Evolutionary conservation across 2,329 filamentous ascomycete species (phyloP), one percentile per base, ranked within the genome.

Genomic region (Venturia carpophila): DNA sequence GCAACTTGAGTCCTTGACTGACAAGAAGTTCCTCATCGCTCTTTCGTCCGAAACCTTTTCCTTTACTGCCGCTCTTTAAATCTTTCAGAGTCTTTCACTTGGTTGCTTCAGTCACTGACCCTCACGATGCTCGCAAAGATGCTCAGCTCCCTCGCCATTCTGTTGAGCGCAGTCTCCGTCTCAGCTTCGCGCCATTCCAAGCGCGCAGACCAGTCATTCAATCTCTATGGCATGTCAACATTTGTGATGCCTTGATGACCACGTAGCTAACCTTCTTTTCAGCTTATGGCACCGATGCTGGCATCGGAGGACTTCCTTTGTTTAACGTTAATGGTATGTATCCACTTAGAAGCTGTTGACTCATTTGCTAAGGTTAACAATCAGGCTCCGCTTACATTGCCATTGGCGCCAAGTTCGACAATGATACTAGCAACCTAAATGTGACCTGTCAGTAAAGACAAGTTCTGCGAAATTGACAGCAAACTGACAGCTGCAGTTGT

Each of bases 261-360:
- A 30, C 30, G 1, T 37, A 27, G 15, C 52, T 58, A 58, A 58
- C 13, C 2, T 58, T 34, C 37, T 58, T 15, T n/a, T 15, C 30
- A 58, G 52, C 60, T 34, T 62, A 62, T 39, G 60, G 60, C 39
- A 62, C 43, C 15, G 21, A 62, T 19, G 43, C 5, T 43, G 60
- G 43, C 5, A 43, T 62, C 37, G 60, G 60, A 19, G 60, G 60
- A 43, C 43, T 62, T 19, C 60, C 60, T 10, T 27, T 62, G 37
- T 62, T 37, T 37, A 37, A 62, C 13, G 30, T 21, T 15, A 47
- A 62, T 43, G 60, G 60, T 43, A 62, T n/a, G 9, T 13, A n/a
- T 27, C 13, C 21, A 37, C 21, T 9, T 15, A 13, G 2, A 17
- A 39, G 9, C 11, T 52, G 11, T 52, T 15, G 47, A 52, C 3